These are phyloP conservation scores for Paramecium pentaurelia DNA, from an alignment of 73 alveolate species.

Conservation along the genomic window DNA sequence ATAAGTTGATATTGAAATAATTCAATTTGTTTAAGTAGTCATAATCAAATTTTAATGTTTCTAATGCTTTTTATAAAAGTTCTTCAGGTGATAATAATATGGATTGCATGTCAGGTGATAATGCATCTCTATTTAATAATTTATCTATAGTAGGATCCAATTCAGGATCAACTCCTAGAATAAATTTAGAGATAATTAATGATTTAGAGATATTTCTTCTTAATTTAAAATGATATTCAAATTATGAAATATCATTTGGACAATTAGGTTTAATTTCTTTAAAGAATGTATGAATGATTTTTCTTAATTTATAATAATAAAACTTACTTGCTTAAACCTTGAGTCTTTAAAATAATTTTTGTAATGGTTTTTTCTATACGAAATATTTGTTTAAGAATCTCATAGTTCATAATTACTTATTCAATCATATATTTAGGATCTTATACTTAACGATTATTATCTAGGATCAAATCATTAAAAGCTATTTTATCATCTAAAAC, in stretches of 20 bases:
- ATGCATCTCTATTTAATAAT: neutral
- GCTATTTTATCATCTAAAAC: neutral
- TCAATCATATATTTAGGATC: conserved; percentile 30
- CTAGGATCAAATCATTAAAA: neutral
- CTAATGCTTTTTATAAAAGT: neutral
- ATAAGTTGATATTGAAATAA: neutral
- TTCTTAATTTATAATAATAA: neutral
- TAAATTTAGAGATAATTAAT: neutral
- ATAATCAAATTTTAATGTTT: neutral
- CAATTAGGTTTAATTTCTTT: conserved; percentile 43
- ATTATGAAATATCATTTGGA: neutral
- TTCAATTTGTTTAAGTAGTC: conserved; percentile 28
- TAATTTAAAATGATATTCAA: conserved; percentile 2
- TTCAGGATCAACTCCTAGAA: conserved; percentile 26
- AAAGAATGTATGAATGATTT: conserved; percentile 20
- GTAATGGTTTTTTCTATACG: neutral
- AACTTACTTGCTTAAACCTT: conserved; percentile 30
- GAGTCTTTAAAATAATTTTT: neutral
- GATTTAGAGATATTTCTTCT: neutral
- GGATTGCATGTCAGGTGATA: neutral
- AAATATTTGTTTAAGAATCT: neutral
- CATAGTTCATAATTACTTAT: neutral
- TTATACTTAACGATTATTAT: neutral
- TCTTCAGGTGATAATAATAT: neutral
- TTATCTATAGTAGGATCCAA: neutral